Base-by-base conservation (phyloP, 2,329 filamentous ascomycete genomes). In the Apiospora malaysiana region DNA sequence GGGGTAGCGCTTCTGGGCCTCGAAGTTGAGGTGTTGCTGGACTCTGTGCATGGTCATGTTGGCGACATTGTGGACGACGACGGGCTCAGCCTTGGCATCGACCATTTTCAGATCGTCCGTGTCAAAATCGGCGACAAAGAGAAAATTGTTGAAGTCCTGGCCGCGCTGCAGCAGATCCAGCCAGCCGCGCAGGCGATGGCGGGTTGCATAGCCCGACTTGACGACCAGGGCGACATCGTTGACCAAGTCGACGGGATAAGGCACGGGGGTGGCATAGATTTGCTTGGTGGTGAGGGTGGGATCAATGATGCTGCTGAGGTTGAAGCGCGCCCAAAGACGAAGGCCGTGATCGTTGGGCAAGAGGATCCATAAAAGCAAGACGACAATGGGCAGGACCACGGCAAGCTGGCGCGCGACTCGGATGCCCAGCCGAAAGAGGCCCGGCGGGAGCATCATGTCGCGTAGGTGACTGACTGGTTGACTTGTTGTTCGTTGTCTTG, bases 101-200 rank as follows among this genome's bases (percentile, higher is more conserved):
- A 47, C 32, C 67, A 49, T 27, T 32, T 27, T n/a, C 67, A 46
- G 23, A 8, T 46, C 43, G 25, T 49, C 45, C 6, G 32, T 40
- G 46, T 68, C 67, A 16, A 68, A 68, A 14, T 68, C 67, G 46
- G 67, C 67, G 21, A 49, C 46, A 12, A 68, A 68, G 18, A 68
- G 46, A 27, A 68, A 40, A 9, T 68, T 12, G 46, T 68, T 37
- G 32, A 68, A 68, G n/a, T 42, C 16, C 43, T 37, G 18, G 18
- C 67, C 67, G 9, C 47, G 32, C 67, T 68, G 67, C 25, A 68
- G 21, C 6, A 68, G 45, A 10, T 68, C 67, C 18, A 51, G 43
- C 67, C 67, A 68, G 67, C 67, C 67, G n/a, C n/a, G 32, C 10
- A 68, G 46, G 25, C 67, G 67, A 7, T 47, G 43, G 43, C 46